These are phyloP conservation scores for Graphium sp. DNA, from an alignment of 2,329 filamentous ascomycete species.

Conservation along the genomic window DNA sequence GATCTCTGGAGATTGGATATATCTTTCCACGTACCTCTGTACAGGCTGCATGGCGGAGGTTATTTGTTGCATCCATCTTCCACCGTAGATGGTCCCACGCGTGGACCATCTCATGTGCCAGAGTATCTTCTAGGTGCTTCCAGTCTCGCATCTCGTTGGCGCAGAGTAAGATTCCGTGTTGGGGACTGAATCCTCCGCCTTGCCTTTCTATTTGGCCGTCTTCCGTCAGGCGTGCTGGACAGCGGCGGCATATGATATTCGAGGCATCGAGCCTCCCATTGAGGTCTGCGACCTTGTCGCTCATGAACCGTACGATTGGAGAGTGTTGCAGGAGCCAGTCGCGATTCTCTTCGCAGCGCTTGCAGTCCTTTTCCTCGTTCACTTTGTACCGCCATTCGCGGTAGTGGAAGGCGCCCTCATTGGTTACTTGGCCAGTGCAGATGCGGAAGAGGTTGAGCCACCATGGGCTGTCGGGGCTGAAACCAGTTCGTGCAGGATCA, in stretches of 20 bases:
- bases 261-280: conserved; percentile 56
- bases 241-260: conserved; percentile 74
- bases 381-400: conserved; percentile 58
- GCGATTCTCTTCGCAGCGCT: conserved; percentile 62
- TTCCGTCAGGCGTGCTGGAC: conserved; percentile 39
- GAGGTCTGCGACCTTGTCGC: conserved; percentile 61
- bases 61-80: conserved; percentile 67
- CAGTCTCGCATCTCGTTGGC: conserved; percentile 75
- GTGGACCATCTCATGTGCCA: conserved; percentile 96
- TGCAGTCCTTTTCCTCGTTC: conserved; percentile 65
- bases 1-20: not conserved
- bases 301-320: conserved; percentile 75
- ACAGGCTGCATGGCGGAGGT: conserved; percentile 81
- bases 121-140: conserved; percentile 77
- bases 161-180: conserved; percentile 80
- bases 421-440: conserved; percentile 55
- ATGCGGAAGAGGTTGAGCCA: conserved; percentile 83
- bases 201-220: conserved; percentile 45
- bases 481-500: conserved; percentile 43
- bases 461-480: conserved; percentile 41
- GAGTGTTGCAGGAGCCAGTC: conserved; percentile 76
- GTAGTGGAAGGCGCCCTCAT: conserved; percentile 56
- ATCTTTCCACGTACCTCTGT: conserved; percentile 49
- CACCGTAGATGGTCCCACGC: conserved; percentile 87
- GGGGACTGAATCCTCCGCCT: conserved; percentile 70